Evolutionary conservation across 176 grass and related monocot species (phyloP).

Genomic region (Lolium perenne): DNA sequence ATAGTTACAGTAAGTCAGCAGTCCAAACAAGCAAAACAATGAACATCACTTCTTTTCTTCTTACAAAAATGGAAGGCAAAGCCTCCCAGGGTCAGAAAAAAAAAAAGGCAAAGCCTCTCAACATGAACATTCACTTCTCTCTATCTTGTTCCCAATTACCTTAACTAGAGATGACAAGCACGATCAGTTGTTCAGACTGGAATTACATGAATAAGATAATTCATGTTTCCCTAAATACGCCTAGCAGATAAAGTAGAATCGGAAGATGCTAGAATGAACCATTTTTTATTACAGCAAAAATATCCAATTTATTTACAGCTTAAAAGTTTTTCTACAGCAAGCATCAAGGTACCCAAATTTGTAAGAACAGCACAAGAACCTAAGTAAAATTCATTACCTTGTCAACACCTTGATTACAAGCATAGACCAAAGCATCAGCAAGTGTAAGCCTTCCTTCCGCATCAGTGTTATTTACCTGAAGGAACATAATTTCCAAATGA

Average conservation of each 20-base stretch:
- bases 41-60: no score
- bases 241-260: not conserved
- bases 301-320: not conserved
- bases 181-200: not conserved
- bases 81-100: no score
- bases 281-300: not conserved
- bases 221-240: not conserved
- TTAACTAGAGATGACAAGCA: not conserved
- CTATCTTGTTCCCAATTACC: not conserved
- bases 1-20: conserved; percentile 1
- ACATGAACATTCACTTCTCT: no score
- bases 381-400: conserved; percentile 60
- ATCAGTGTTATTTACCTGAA: conserved; percentile 98
- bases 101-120: no score
- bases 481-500: conserved; percentile 9
- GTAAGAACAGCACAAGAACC: not conserved
- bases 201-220: not conserved
- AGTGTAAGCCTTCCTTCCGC: conserved; percentile 98
- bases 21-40: not conserved
- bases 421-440: conserved; percentile 94
- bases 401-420: conserved; percentile 94
- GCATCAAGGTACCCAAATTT: not conserved
- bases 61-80: no score
- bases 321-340: not conserved
- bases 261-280: not conserved